phyloP scores from a whole-genome alignment of 2,329 filamentous ascomycete genomes.

The Pestalotiopsis sp. region DNA sequence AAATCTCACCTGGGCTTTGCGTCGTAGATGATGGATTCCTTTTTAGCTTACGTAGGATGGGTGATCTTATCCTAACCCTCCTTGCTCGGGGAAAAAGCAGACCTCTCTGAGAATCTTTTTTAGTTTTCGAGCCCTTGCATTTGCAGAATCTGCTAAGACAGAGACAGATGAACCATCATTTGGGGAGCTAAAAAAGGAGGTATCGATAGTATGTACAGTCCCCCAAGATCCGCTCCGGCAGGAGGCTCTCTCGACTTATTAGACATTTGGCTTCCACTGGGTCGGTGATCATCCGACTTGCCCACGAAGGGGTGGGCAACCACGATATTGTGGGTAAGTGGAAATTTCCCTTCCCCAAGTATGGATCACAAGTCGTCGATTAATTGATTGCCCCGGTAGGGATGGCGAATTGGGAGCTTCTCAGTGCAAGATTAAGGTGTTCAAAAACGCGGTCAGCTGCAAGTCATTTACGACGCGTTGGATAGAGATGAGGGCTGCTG shows the following conservation, averaged over 20 bases:
- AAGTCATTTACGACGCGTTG: not conserved
- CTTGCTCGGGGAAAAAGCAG: not conserved
- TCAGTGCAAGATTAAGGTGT: not conserved
- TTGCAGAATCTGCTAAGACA: not conserved
- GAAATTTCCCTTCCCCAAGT: not conserved
- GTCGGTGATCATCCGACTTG: not conserved
- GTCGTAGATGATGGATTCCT: not conserved
- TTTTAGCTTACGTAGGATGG: not conserved
- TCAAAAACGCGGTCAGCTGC: not conserved
- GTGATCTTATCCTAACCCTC: not conserved
- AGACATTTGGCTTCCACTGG: not conserved
- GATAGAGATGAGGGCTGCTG: not conserved
- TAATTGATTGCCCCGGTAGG: not conserved
- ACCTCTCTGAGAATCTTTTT: not conserved
- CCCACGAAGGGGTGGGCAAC: not conserved
- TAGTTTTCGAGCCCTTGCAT: not conserved
- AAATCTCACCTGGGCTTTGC: not conserved
- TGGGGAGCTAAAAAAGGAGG: not conserved
- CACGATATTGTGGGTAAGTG: not conserved
- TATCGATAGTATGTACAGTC: not conserved
- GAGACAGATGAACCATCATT: not conserved
- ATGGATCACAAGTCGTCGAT: not conserved
- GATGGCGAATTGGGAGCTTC: not conserved
- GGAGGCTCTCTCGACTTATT: not conserved
- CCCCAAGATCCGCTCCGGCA: slow-evolving; percentile 2